Evolutionary conservation across 257 asterid genomes (phyloP), one percentile per base, ranked within the genome.

Genomic region (Henckelia pumila): DNA sequence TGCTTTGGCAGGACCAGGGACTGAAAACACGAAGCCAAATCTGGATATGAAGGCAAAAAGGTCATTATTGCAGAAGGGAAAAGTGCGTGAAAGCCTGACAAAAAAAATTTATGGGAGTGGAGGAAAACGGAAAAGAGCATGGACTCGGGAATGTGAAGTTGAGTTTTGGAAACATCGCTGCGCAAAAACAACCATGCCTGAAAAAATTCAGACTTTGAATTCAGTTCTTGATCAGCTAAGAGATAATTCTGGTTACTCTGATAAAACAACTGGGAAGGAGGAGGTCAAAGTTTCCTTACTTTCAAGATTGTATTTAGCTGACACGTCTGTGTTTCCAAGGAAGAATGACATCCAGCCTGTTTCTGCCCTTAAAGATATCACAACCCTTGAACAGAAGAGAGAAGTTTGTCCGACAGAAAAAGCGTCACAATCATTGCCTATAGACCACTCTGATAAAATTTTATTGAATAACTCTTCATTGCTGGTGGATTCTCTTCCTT

Each of bases 81-180:
- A 91, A 79, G 82, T 91, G 47, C 97, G 99, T 73, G 99, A 91
- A 79, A 88, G 81, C 80, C 82, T 94, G 71, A 94, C 99, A 8
- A 91, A 85, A 66, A 94, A 91, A 67, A 91, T 94, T 74, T 94
- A 94, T 75, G 95, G 99, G 50, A 56, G 74, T 49, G 97, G 97
- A 56, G 97, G 97, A 26, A 94, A 81, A 80, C 79, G 99, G 61
- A 77, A 71, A 75, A 84, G 92, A 68, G 95, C 88, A 74, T 94
- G 99, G 99, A 84, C 88, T 79, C 84, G 99, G 55, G 97, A 94
- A 78, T 88, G 96, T 79, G 99, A 88, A 79, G 86, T 94, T 70
- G 99, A 94, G 77, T 94, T 93, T 70, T 94, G 99, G 99, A 94
- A 85, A 80, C 88, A 91, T 75, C 95, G 99, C 35, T 94, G 99